Conservation (phyloP, 805 yeast species). For the Ogataea corticis region DNA sequence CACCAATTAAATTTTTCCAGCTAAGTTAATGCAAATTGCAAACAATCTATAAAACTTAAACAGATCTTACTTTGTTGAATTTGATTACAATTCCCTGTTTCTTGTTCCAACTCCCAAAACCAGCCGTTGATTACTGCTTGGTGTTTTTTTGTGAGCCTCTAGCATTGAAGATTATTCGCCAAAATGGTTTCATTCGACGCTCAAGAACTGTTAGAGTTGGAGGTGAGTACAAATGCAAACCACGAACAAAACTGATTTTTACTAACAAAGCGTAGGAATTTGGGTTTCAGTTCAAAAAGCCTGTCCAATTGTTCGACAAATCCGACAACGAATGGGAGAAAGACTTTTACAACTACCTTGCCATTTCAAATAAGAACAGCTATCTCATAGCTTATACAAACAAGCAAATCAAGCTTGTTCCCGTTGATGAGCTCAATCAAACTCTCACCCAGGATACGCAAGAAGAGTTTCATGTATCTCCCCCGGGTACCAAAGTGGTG, state of each 20-base stretch:
- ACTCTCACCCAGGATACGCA: constrained; percentile 16
- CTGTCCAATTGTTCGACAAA: constrained; percentile 27
- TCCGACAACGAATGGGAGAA: constrained; percentile 4
- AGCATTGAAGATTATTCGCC: not conserved
- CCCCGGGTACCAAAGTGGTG: constrained; percentile 1
- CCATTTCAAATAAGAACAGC: constrained; percentile 21
- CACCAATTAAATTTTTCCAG: too few species aligned
- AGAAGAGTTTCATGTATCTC: constrained; percentile 5
- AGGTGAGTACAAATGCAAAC: constrained; percentile 18
- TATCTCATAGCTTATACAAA: constrained; percentile 24
- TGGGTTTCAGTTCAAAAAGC: constrained; percentile 32
- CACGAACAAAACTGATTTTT: not conserved
- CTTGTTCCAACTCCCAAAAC: too few species aligned
- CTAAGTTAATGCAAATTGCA: too few species aligned
- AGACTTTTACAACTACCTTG: constrained; percentile 20
- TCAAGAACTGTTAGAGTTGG: constrained; percentile 23
- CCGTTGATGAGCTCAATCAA: constrained; percentile 18
- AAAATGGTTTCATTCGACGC: constrained; percentile 5
- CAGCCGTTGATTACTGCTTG: too few species aligned
- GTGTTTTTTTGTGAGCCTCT: too few species aligned
- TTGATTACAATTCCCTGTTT: too few species aligned
- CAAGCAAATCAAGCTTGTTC: constrained; percentile 20
- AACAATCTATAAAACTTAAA: too few species aligned
- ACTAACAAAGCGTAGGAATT: constrained; percentile 23
- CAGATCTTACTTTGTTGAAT: too few species aligned